These are phyloP conservation scores for Fermentozyma sake DNA, from an alignment of 1,139 yeast genomes.

Conservation along the genomic window DNA sequence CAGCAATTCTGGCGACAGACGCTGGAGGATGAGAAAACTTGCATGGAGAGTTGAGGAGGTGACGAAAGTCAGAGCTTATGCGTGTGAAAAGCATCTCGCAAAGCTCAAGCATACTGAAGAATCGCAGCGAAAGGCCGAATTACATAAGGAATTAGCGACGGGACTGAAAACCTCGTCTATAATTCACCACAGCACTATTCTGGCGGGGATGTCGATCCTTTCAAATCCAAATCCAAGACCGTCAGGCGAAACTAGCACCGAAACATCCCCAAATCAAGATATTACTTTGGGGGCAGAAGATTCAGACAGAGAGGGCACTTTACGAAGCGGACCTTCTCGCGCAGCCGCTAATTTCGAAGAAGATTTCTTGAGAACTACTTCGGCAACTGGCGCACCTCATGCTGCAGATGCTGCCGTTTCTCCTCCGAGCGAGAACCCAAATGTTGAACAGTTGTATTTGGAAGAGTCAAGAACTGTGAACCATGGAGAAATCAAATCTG, in stretches of 20 bases:
- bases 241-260: too few relatives aligned
- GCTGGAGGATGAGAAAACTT: constrained; percentile 92
- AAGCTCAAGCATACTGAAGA: constrained; percentile 48
- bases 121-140: constrained; percentile 25
- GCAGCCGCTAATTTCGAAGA: constrained; percentile 27
- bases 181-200: constrained; percentile 40
- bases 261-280: too few relatives aligned
- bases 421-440: constrained; percentile 6
- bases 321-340: constrained; percentile 23
- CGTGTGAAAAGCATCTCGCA: constrained; percentile 52
- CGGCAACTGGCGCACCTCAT: constrained; percentile 1
- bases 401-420: constrained; percentile 1
- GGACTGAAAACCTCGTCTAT: constrained; percentile 12
- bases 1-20: constrained; percentile 42
- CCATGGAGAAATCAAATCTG: constrained; percentile 76
- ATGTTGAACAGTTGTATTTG: constrained; percentile 42
- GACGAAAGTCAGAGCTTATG: constrained; percentile 52
- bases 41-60: constrained; percentile 90
- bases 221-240: constrained; percentile 6
- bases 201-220: constrained; percentile 22
- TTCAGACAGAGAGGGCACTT: constrained; percentile 14
- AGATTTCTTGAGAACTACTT: constrained; percentile 17
- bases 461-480: constrained; percentile 73
- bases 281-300: too few relatives aligned
- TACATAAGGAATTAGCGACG: constrained; percentile 10